Evolutionary conservation across 768 basidiomycete species (phyloP).

Genomic region (Amylocystis lapponica): DNA sequence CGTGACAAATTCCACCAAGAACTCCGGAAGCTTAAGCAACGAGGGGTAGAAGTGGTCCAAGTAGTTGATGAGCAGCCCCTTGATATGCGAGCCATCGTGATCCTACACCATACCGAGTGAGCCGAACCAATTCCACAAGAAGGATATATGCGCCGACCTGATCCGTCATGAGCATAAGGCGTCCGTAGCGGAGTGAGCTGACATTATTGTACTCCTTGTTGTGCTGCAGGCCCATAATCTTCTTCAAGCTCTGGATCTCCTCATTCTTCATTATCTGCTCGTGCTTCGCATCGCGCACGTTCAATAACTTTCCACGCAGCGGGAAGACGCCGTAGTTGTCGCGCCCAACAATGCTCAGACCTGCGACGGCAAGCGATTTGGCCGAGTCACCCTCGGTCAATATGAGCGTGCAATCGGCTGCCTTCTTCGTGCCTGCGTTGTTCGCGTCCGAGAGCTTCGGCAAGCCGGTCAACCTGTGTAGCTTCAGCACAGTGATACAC

Average conservation of each 20-base stretch:
- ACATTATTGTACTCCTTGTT: slow-evolving; percentile 79
- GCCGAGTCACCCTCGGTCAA: slow-evolving; percentile 99
- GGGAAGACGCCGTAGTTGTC: slow-evolving; percentile 98
- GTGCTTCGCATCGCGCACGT: slow-evolving; percentile 94
- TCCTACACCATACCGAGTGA: slow-evolving; percentile 47
- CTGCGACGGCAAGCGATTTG: slow-evolving; percentile 93
- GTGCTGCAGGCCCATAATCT: slow-evolving; percentile 95
- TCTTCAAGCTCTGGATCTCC: slow-evolving; percentile 95
- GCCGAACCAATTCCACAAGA: not conserved
- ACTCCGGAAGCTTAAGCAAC: slow-evolving; percentile 81
- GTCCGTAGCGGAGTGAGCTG: slow-evolving; percentile 79
- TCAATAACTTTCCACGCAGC: slow-evolving; percentile 91
- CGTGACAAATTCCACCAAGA: slow-evolving; percentile 96
- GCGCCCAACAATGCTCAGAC: slow-evolving; percentile 90
- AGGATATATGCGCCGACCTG: slow-evolving; percentile 53
- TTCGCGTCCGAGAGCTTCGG: slow-evolving; percentile 96
- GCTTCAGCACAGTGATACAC: not conserved
- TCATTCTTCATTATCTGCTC: slow-evolving; percentile 98
- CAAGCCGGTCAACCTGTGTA: slow-evolving; percentile 74
- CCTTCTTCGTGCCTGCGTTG: slow-evolving; percentile 85
- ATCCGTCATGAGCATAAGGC: slow-evolving; percentile 99
- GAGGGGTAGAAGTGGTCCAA: slow-evolving; percentile 97
- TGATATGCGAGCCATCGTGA: slow-evolving; percentile 99
- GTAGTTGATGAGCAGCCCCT: slow-evolving; percentile 98
- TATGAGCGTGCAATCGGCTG: slow-evolving; percentile 85